Percentiles rank a stretch among this genome's conserved stretches.
These are phyloP conservation scores for Bipolaris oryzae DNA, from an alignment of 2,329 filamentous ascomycete species.

Conservation along the genomic window DNA sequence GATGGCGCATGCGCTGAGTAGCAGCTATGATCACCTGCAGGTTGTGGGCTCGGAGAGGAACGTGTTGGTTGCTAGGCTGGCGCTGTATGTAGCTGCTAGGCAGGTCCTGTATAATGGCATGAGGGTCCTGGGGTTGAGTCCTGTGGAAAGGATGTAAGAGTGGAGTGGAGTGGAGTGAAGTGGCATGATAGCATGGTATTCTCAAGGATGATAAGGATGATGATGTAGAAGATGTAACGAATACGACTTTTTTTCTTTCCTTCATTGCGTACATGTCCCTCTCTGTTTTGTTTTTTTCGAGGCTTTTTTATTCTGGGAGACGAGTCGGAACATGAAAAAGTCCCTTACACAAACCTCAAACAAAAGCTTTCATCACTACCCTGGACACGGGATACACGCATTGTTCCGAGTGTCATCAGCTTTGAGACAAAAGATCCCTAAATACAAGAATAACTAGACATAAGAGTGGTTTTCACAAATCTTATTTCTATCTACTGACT, in stretches of 20 bases:
- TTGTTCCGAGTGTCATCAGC: too few species aligned
- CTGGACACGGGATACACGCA: too few species aligned
- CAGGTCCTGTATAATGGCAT: slow-evolving; percentile 83
- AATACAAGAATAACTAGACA: too few species aligned
- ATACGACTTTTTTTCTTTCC: background rate
- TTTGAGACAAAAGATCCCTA: too few species aligned
- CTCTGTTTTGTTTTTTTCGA: background rate
- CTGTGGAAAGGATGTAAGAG: slow-evolving; percentile 66
- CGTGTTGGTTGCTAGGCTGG: slow-evolving; percentile 67
- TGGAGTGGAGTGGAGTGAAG: background rate
- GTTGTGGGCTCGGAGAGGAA: slow-evolving; percentile 80
- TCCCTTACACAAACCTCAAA: background rate
- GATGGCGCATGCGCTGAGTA: slow-evolving; percentile 81
- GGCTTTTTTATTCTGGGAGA: background rate
- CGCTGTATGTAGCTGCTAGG: slow-evolving; percentile 76
- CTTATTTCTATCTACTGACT: background rate
- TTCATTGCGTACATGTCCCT: background rate
- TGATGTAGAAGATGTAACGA: background rate
- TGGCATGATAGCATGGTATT: background rate
- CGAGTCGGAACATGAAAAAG: background rate
- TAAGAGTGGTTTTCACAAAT: background rate
- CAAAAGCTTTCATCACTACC: background rate
- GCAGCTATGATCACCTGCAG: slow-evolving; percentile 80
- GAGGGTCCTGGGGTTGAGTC: slow-evolving; percentile 76
- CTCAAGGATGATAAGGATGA: too few species aligned